Base-by-base conservation (phyloP, 2,329 filamentous ascomycete genomes). In the Rutstroemia sydowiana region DNA sequence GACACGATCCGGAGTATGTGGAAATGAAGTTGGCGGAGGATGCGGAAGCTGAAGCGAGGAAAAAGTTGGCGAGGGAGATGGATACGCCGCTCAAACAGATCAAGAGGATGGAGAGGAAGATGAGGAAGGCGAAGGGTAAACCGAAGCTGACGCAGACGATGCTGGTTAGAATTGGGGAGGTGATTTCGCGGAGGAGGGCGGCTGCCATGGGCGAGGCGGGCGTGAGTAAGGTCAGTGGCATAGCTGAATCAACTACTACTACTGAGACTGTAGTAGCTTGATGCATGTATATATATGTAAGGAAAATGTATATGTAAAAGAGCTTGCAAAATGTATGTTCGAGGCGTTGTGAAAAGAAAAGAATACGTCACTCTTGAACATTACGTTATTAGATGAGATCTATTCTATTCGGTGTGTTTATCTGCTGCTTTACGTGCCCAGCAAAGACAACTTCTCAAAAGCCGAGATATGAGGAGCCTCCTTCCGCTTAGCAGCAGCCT, bases 1-100 rank as follows among this genome's bases (percentile, higher is more conserved):
- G 88, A 44, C 88, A 95, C 71, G 86, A 90, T 57, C 72, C 78
- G 42, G 85, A 85, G 67, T 95, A 85, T 66, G 69, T 91, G 48
- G 74, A 74, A 59, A 71, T 74, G 69, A 85, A 84, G 74, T 74
- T 81, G 67, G 70, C 74, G 54, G 77, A 84, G 66, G 83, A 79
- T 55, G 68, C 69, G 44, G 70, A 70, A 57, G 66, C 69, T 61
- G 67, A 71, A 42, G 60, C 54, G 18, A 60, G 58, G 51, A 61
- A 64, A 53, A 61, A 59, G 52, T 31, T 53, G 42, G 42, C 51
- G 5, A 49, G 54, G 32, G 30, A 59, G 50, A 67, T 68, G 65
- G 54, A 56, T 23, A 67, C 63, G 8, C 66, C 66, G 39, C 34
- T 67, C 30, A 63, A 63, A 43, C 63, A 67, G 37, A 46, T 61